Base-by-base conservation (phyloP, 345 rosid species). In the Pugionium dolabratum region DNA sequence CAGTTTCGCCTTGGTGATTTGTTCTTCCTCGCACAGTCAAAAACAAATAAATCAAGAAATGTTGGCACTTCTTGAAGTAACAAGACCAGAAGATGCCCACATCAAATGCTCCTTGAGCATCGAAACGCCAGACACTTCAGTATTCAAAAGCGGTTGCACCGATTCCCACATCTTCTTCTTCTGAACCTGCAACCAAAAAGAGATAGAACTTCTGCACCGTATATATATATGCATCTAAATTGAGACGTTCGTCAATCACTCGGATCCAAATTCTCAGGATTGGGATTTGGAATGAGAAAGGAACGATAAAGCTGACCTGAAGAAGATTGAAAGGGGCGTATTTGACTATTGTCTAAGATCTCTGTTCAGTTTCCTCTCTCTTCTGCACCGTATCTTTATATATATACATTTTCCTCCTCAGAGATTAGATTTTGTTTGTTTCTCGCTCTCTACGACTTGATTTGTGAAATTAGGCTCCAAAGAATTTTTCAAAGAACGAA, bases 141-240 rank as follows among this genome's bases (percentile, higher is more conserved):
- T 90, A 83, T 84, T 90, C 36, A 90, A 86, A 75, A 76, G 85
- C 31, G 92, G 99, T 78, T 90, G 99, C 62, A 94, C 92, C 3
- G 56, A 57, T 65, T 93, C 96, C 97, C 98, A 90, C 5, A 88
- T 83, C 83, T 85, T 93, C 75, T 86, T 90, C 92, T 93, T 93
- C 65, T 83, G 87, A 77, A 93, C 74, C 96, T 93, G 82, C 76
- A 66, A 7, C 59, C 2, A 41, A 41, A 50, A 9, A 18, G 18
- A 18, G 18, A 18, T 18, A 18, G 18, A 6, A 90, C 98, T 74
- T 77, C 64, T 66, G 84, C 82, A 41, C 81, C 86, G 88, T 87
- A 76, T 18, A 18, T 18, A 18, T 18, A 18, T 18, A 18, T 18
- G 18, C 18, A 18, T 18, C 18, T 18, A 18, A 18, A 18, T 18